Evolutionary conservation across 2,329 filamentous ascomycete genomes (phyloP).

Genomic region (Fusarium sulawesiense): DNA sequence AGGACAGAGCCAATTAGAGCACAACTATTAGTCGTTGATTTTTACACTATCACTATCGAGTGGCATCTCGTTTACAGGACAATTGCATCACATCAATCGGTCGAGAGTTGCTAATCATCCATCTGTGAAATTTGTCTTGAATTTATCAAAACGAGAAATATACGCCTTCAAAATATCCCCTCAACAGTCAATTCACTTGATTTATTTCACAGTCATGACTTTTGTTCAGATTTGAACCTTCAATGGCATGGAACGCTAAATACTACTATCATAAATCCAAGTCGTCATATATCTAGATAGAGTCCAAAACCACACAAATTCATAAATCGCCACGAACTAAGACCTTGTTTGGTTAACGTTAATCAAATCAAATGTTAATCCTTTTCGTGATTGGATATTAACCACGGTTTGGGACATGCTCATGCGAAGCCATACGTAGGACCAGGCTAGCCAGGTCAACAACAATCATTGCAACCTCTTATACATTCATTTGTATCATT

Average conservation of each 20-base stretch:
- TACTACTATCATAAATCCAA: neutral
- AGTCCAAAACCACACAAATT: neutral
- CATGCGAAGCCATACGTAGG: neutral
- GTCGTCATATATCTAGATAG: conserved; percentile 24
- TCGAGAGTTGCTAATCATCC: neutral
- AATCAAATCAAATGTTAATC: neutral
- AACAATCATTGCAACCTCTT: neutral
- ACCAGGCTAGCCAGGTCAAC: neutral
- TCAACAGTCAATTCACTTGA: neutral
- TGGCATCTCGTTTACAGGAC: neutral
- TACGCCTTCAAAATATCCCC: neutral
- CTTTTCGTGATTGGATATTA: neutral
- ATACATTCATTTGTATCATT: neutral
- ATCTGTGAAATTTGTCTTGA: neutral
- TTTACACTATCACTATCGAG: conserved; percentile 34
- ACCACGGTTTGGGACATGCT: neutral
- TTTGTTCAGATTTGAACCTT: neutral
- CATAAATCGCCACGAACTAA: neutral
- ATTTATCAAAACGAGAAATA: neutral
- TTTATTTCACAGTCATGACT: neutral
- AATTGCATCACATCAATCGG: conserved; percentile 21
- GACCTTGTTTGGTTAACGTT: neutral
- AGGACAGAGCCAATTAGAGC: conserved; percentile 44
- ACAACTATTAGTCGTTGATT: conserved; percentile 46
- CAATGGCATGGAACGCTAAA: neutral